Percentiles rank a stretch among this genome's conserved stretches.
Evolutionary conservation across 306 rosid genomes (phyloP).

Genomic region (Phaseolus lunatus): DNA sequence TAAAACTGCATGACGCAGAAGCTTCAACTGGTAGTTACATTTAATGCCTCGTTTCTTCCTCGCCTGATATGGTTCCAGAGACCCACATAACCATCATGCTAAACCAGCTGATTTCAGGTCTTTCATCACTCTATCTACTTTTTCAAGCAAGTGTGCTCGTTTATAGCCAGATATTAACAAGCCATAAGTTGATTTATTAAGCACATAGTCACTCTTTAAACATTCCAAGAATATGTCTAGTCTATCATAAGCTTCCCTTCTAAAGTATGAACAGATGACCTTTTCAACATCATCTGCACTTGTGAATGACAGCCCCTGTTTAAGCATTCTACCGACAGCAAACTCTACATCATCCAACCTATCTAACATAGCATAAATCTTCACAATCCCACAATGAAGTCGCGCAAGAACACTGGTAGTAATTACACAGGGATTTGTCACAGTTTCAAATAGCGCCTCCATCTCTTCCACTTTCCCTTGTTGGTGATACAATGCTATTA

Average conservation of each 20-base stretch:
- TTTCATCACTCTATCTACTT: slow-evolving; percentile 45
- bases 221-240: slow-evolving; percentile 65
- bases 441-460: slow-evolving; percentile 57
- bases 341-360: slow-evolving; percentile 64
- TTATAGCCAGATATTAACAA: slow-evolving; percentile 60
- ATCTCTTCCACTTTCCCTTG: slow-evolving; percentile 51
- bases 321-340: slow-evolving; percentile 69
- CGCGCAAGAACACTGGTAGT: slow-evolving; percentile 44
- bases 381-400: slow-evolving; percentile 58
- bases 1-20: too few species aligned
- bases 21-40: too few species aligned
- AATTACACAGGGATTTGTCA: slow-evolving; percentile 25
- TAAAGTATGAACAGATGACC: slow-evolving; percentile 65
- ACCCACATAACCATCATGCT: slow-evolving; percentile 30
- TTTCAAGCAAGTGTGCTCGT: slow-evolving; percentile 57
- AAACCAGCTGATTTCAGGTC: slow-evolving; percentile 54
- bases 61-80: too few species aligned
- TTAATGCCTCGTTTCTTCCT: too few species aligned
- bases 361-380: slow-evolving; percentile 55
- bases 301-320: slow-evolving; percentile 57
- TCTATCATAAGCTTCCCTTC: slow-evolving; percentile 63
- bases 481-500: slow-evolving; percentile 53
- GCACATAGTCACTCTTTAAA: slow-evolving; percentile 41
- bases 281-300: slow-evolving; percentile 57
- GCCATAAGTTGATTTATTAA: slow-evolving; percentile 55